Evolutionary conservation across 495 filamentous ascomycete species (phyloP), one percentile per base, ranked within the genome.

Genomic region (Extremus antarcticus): DNA sequence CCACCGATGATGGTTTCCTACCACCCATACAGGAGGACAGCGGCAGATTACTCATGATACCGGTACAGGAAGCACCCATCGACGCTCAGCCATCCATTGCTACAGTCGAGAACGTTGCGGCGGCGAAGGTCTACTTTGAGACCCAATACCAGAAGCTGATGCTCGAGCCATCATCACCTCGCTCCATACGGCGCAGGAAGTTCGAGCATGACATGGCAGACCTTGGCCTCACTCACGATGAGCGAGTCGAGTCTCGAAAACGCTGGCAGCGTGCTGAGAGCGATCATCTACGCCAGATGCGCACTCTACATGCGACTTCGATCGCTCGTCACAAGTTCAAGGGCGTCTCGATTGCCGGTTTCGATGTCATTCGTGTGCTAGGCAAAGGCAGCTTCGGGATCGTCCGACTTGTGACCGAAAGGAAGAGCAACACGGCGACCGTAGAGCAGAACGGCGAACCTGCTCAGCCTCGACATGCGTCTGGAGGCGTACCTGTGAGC

Each of bases 361-460:
- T 87, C 59, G 87, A 95, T 59, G 71, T 82, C 17, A 70, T 95
- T 38, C 86, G 86, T 59, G 73, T 89, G n/a, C 76, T 97, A n/a
- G 91, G 91, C 0, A 94, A 90, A 67, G 91, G 91, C 15, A 95
- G 90, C 62, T 97, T 95, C 71, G 91, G 91, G 1, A 84, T 94
- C 51, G 91, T 97, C 7, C 77, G 84, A 45, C 75, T 97, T 22
- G 90, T 95, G 7, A 81, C 79, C 17, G 84, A 91, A 65, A 82
- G 51, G 4, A 46, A 35, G 15, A 43, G 53, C 1, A 29, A 16
- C 0, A 29, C 23, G 1, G 43, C 54, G 19, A 24, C 23, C 1
- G 25, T 10, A 9, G 10, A 17, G 10, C 4, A 43, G 20, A 59
- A 57, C 15, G 53, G 53, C 45, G 55, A 47, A 9, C 23, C 25